Conservation (phyloP, 208 protist species). For the Crithidia acanthocephali region DNA sequence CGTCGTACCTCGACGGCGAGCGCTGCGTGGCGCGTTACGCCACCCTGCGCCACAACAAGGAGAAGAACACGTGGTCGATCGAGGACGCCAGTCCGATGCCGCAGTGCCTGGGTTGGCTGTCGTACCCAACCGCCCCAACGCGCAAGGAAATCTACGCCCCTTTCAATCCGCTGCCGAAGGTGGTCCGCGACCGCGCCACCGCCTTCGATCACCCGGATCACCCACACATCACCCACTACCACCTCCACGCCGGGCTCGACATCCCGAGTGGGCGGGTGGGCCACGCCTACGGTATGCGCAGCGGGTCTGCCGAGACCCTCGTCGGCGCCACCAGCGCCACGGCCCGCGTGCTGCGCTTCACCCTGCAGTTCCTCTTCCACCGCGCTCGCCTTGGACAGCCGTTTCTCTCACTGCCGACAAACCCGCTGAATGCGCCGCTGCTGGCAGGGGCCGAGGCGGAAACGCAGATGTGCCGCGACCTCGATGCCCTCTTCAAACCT, state of each 20-base stretch:
- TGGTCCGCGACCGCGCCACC: conserved; percentile 45
- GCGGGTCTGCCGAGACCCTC: conserved; percentile 44
- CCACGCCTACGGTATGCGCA: conserved; percentile 42
- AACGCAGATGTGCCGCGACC: conserved; percentile 21
- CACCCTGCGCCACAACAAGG: conserved; percentile 34
- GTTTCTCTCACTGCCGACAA: conserved; percentile 54
- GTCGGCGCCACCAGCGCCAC: conserved; percentile 54
- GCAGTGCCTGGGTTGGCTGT: conserved; percentile 59
- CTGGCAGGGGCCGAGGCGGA: conserved; percentile 12
- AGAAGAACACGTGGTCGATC: conserved; percentile 48
- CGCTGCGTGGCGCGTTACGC: conserved; percentile 66
- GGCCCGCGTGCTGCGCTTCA: conserved; percentile 62
- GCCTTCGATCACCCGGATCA: conserved; percentile 46
- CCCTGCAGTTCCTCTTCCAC: conserved; percentile 59
- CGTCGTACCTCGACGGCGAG: conserved; percentile 63
- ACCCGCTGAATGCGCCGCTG: conserved; percentile 54
- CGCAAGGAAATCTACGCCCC: conserved; percentile 51
- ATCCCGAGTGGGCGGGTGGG: conserved; percentile 31
- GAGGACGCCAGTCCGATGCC: conserved; percentile 37
- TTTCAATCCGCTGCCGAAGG: conserved; percentile 43
- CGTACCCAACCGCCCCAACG: conserved; percentile 47
- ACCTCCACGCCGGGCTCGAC: conserved; percentile 35
- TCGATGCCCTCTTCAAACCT: conserved; percentile 43
- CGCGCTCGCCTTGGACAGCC: conserved; percentile 40
- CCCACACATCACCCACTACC: conserved; percentile 47